These are phyloP conservation scores for Torrubiella hemipterigena DNA, from an alignment of 2,329 filamentous ascomycete genomes.

Conservation along the genomic window DNA sequence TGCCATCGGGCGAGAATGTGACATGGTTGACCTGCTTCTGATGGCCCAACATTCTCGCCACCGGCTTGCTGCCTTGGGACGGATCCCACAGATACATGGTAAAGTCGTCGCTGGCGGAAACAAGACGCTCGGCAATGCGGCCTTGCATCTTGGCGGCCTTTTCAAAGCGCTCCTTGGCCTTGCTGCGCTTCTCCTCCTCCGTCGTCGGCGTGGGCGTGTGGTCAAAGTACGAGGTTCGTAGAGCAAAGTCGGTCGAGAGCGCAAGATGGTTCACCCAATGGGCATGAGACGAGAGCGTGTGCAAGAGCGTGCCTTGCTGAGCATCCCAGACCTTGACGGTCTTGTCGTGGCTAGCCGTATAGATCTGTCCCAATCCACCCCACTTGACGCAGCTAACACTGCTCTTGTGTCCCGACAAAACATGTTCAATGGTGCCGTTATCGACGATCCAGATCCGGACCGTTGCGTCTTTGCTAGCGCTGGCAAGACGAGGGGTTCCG, in stretches of 20 bases:
- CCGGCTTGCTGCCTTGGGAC: constrained; percentile 62
- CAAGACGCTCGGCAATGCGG: constrained; percentile 68
- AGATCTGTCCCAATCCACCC: constrained; percentile 81
- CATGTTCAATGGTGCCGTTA: constrained; percentile 65
- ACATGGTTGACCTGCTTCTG: constrained; percentile 97
- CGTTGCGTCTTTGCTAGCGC: constrained; percentile 80
- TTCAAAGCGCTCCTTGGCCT: constrained; percentile 73
- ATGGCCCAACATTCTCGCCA: constrained; percentile 83
- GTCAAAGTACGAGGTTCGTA: constrained; percentile 79
- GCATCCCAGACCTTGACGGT: constrained; percentile 86
- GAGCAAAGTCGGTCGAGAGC: constrained; percentile 80
- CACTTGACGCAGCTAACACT: constrained; percentile 85
- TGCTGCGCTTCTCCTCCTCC: constrained; percentile 57
- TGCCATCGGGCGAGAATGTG: constrained; percentile 82
- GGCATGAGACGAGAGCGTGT: constrained; percentile 70
- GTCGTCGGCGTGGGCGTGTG: constrained; percentile 59
- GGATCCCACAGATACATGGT: constrained; percentile 96
- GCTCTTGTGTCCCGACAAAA: constrained; percentile 78
- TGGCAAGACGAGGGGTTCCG: constrained; percentile 69
- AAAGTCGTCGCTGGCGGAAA: constrained; percentile 89
- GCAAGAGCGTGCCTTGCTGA: constrained; percentile 63
- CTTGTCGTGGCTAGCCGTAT: constrained; percentile 82
- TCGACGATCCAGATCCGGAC: constrained; percentile 79
- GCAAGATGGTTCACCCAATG: constrained; percentile 96
- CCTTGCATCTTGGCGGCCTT: constrained; percentile 70